These are phyloP conservation scores for Cenchrus purpureus DNA, from an alignment of 176 grass and related monocot species.

Conservation along the genomic window DNA sequence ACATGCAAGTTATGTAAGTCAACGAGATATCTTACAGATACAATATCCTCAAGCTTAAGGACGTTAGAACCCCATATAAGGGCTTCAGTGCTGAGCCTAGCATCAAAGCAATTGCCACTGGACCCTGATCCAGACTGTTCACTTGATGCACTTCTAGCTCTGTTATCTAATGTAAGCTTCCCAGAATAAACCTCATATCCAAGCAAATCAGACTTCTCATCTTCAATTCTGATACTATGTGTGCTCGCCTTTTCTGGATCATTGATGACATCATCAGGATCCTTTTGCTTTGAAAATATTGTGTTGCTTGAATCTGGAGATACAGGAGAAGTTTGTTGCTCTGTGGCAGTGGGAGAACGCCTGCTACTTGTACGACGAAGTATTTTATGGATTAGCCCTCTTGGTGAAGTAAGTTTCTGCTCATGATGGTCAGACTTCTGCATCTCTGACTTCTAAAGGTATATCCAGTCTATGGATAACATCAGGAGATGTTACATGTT, in stretches of 20 bases:
- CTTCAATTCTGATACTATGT: constrained; percentile 69
- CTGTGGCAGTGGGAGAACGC: constrained; percentile 60
- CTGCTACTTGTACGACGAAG: constrained; percentile 71
- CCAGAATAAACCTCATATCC: constrained; percentile 83
- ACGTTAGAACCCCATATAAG: constrained; percentile 81
- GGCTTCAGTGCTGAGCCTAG: constrained; percentile 93
- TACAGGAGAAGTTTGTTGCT: constrained; percentile 75
- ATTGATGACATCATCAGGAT: constrained; percentile 44
- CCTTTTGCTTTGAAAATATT: constrained; percentile 65
- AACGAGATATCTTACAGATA: constrained; percentile 84
- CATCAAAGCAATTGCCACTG: constrained; percentile 63
- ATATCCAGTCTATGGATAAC: constrained; percentile 44
- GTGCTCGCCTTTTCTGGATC: constrained; percentile 60
- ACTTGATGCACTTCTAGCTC: constrained; percentile 57
- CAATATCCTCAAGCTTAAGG: constrained; percentile 81
- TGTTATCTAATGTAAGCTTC: constrained; percentile 85
- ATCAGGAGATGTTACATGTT: constrained; percentile 41
- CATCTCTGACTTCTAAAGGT: constrained; percentile 62
- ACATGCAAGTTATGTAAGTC: constrained; percentile 33
- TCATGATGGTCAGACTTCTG: constrained; percentile 78
- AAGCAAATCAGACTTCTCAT: constrained; percentile 97
- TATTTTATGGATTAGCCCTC: constrained; percentile 73
- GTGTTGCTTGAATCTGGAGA: constrained; percentile 80
- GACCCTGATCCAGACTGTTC: constrained; percentile 62
- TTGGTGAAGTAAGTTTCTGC: constrained; percentile 71